phyloP scores from a whole-genome alignment of 2,329 filamentous ascomycete species.

The Apiospora aurea region DNA sequence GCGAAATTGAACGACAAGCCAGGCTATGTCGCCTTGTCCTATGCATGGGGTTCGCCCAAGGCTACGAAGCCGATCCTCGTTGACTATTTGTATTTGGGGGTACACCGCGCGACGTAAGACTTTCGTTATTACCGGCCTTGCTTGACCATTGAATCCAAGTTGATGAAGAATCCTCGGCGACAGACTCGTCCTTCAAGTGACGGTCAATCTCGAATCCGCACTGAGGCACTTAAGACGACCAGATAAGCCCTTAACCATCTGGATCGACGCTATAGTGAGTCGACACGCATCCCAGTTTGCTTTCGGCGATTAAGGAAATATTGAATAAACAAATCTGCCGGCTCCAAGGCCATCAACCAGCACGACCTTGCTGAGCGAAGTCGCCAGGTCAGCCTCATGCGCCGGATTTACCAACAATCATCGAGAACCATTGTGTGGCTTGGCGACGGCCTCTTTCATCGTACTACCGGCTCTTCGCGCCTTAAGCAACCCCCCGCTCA shows the following conservation, averaged over 20 bases:
- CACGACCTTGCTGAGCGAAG: background rate
- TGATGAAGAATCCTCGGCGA: background rate
- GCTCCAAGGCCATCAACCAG: background rate
- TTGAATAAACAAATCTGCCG: too few species aligned
- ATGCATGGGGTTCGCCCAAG: background rate
- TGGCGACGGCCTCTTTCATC: too few species aligned
- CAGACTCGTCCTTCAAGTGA: background rate
- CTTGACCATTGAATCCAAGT: too few species aligned
- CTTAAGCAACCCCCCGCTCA: background rate
- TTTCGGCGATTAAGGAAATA: too few species aligned
- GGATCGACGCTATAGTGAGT: conserved; percentile 1
- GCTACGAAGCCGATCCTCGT: background rate
- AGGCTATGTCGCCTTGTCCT: conserved; percentile 12
- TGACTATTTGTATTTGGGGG: too few species aligned
- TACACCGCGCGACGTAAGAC: too few species aligned
- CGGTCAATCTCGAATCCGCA: background rate
- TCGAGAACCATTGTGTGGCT: background rate
- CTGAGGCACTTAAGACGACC: background rate
- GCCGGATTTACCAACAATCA: background rate
- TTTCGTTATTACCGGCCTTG: too few species aligned
- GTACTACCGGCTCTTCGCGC: background rate
- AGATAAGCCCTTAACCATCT: background rate
- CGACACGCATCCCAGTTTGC: background rate
- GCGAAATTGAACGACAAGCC: too few species aligned
- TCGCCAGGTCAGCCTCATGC: background rate